Evolutionary conservation across 2,329 filamentous ascomycete species (phyloP), one percentile per base, ranked within the genome.

Genomic region (Xylariaceae sp.): DNA sequence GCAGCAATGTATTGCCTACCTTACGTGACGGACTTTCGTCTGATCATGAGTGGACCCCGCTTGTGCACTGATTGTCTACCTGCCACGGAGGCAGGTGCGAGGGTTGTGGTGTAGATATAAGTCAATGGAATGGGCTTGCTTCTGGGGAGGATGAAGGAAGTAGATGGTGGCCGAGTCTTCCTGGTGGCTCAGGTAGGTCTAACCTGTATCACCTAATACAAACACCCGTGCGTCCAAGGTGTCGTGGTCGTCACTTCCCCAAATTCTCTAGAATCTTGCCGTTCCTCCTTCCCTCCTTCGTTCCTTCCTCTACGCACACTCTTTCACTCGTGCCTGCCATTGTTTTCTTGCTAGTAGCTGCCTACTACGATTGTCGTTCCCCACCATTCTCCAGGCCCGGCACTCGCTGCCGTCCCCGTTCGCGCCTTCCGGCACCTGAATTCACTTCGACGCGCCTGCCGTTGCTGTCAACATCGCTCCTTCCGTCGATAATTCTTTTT

Each of bases 11-110:
- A 15, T 45, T 23, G 50, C 37, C 1, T 37, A 7, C 34, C 11
- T 15, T 7, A 2, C 2, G 10, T 34, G 48, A 57, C 53, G 49
- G 54, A 49, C 17, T 13, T 48, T 45, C 10, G 48, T 56, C 57
- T 50, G 47, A 57, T 56, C 23, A 9, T 39, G 50, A 51, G 17
- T 37, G 8, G 45, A 54, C 61, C 61, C 61, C 61, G 55, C 59
- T 53, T 55, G 61, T 56, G 55, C 55, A 30, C 4, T 30, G 23
- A 30, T 5, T 30, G 23, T 30, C 23, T 30, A 30, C 23, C 5
- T 30, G 23, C 23, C 5, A 30, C 23, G 23, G 23, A 30, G 23
- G 23, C 23, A 30, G 23, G 23, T 5, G 23, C 23, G 23, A 30
- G 23, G 23, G 23, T 5, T 30, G 23, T 30, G 23, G 23, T 30